Evolutionary conservation across 306 rosid genomes (phyloP), one percentile per base, ranked within the genome.

Genomic region (Ziziphus jujuba): DNA sequence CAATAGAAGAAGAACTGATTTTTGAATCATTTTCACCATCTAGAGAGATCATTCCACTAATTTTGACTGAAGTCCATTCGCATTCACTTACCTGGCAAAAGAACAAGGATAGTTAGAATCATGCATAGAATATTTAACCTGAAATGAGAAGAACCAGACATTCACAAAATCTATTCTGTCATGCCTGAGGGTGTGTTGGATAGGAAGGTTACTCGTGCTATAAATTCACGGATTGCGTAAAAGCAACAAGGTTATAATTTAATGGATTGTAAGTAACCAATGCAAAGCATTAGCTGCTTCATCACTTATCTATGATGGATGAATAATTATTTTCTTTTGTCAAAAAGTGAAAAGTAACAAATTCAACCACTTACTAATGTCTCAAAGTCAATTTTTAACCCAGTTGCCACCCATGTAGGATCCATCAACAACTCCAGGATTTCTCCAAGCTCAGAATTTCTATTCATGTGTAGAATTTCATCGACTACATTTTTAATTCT

Each of bases 371-470:
- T 88, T 81, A 90, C 98, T 75, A 93, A 81, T 59, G 89, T 81
- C 63, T 80, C 84, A 35, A 86, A 88, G 73, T 86, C 90, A 65
- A 88, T 81, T 77, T 88, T 87, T 78, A 93, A 80, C 66, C 98
- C 98, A 73, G 97, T 90, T 55, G 96, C 80, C 69, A 83, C 89
- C 91, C 93, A 90, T 44, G 98, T 83, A 17, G 98, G 98, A 73
- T 84, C 85, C 84, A 84, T 83, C 84, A 93, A 77, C 76, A 84
- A 84, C 75, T 86, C 68, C 76, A 93, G 80, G 75, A 93, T 81
- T 72, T 88, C 81, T 63, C 48, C 72, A 72, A 93, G 91, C 86
- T 88, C 91, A 17, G 77, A 38, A 66, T 71, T 77, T 72, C 68
- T 83, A 66, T 81, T 36, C 98, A 93, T 86, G 64, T 75, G 90